These are phyloP conservation scores for Cryptosporidium xiaoi DNA, from an alignment of 169 alveolate species.

Conservation along the genomic window DNA sequence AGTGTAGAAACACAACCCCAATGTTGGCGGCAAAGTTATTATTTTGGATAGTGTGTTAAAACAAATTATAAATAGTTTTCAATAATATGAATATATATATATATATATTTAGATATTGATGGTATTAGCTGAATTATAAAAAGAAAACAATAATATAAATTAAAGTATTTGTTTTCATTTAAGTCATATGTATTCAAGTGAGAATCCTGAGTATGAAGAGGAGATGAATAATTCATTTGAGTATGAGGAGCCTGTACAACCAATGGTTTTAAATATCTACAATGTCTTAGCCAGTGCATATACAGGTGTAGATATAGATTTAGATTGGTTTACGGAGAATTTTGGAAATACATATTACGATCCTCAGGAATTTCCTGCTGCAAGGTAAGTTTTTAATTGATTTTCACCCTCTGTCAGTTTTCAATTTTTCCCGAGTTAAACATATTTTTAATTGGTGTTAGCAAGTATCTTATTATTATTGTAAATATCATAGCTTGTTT, in stretches of 20 bases:
- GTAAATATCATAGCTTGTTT: background rate
- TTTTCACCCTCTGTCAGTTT: background rate
- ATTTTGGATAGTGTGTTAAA: too few species aligned
- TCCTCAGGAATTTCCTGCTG: constrained; percentile 74
- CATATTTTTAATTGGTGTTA: too few species aligned
- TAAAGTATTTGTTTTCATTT: too few species aligned
- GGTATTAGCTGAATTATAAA: too few species aligned
- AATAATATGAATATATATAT: background rate
- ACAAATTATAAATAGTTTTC: background rate
- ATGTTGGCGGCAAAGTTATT: too few species aligned
- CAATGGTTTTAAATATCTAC: constrained; percentile 59
- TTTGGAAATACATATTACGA: constrained; percentile 72
- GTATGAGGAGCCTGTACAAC: constrained; percentile 44
- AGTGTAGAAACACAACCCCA: too few species aligned
- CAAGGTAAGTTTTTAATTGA: constrained; percentile 45
- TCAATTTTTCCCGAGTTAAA: background rate
- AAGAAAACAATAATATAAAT: too few species aligned
- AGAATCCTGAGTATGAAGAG: constrained; percentile 46
- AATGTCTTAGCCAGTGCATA: constrained; percentile 71
- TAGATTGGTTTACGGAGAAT: constrained; percentile 49
- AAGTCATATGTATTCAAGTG: background rate
- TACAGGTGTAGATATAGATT: constrained; percentile 52
- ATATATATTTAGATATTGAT: too few species aligned
- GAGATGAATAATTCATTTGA: constrained; percentile 29
- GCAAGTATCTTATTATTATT: too few species aligned